Percentiles rank a stretch among this genome's conserved stretches.
These are phyloP conservation scores for Globisporangium cederbergense DNA, from an alignment of 352 stramenopile species.

Conservation along the genomic window DNA sequence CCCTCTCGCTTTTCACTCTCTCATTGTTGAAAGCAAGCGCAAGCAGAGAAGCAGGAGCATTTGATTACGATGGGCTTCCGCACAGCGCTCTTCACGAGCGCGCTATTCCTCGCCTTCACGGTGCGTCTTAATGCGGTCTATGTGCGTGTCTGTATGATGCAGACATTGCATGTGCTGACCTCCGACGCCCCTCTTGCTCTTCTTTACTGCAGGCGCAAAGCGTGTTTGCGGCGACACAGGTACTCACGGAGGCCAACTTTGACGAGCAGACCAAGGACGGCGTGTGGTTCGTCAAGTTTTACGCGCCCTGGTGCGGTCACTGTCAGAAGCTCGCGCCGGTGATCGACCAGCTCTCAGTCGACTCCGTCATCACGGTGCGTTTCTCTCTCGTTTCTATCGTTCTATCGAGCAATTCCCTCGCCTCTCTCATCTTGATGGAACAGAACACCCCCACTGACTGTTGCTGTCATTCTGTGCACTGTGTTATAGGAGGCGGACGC, in stretches of 20 bases:
- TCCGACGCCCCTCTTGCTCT: background rate
- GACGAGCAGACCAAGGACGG: conserved; percentile 47
- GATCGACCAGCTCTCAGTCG: conserved; percentile 52
- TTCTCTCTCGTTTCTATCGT: background rate
- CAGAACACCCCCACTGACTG: background rate
- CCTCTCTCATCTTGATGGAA: background rate
- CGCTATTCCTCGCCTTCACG: conserved; percentile 22
- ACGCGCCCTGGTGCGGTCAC: conserved; percentile 82
- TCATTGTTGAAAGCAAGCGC: conserved; percentile 13
- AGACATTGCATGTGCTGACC: background rate
- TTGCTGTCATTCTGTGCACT: background rate
- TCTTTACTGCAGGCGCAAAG: conserved; percentile 17
- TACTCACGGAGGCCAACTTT: conserved; percentile 51
- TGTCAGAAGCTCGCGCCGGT: conserved; percentile 76
- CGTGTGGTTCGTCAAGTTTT: conserved; percentile 85
- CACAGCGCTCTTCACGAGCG: conserved; percentile 17
- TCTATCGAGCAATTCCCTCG: background rate
- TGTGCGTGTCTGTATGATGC: background rate
- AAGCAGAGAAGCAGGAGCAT: background rate
- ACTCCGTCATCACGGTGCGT: conserved; percentile 32
- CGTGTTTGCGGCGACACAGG: conserved; percentile 23
- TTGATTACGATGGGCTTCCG: conserved; percentile 25
- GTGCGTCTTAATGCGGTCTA: conserved; percentile 5
- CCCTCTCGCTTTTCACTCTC: background rate
- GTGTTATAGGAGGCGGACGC: conserved; percentile 28